Evolutionary conservation across 2,329 filamentous ascomycete species (phyloP).

Genomic region (Colletotrichum lindemuthianum): DNA sequence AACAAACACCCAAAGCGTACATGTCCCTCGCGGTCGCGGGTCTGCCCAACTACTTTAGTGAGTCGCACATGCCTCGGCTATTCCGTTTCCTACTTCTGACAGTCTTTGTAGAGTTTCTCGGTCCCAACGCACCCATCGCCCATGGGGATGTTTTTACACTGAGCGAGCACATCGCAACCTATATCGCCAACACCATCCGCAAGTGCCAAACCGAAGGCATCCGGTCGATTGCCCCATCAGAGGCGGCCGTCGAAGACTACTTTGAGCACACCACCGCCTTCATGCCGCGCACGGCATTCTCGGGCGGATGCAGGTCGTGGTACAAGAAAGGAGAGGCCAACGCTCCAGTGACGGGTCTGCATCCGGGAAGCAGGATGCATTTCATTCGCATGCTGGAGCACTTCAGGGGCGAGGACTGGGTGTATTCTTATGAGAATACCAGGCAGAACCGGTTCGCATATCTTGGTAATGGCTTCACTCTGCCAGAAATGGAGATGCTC

Average conservation of each 20-base stretch:
- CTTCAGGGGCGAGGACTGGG: slow-evolving; percentile 63
- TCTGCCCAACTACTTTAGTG: slow-evolving; percentile 67
- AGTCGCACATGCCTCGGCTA: slow-evolving; percentile 36
- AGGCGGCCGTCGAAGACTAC: slow-evolving; percentile 61
- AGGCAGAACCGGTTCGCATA: slow-evolving; percentile 59
- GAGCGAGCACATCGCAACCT: slow-evolving; percentile 61
- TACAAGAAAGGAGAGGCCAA: slow-evolving; percentile 57
- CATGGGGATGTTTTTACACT: slow-evolving; percentile 63
- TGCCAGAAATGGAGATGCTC: slow-evolving; percentile 47
- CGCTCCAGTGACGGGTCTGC: slow-evolving; percentile 59
- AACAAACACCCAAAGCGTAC: slow-evolving; percentile 58
- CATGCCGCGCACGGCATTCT: slow-evolving; percentile 65
- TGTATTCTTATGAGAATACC: slow-evolving; percentile 55
- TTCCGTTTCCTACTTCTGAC: slow-evolving; percentile 5
- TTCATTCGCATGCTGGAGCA: slow-evolving; percentile 63
- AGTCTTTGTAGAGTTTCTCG: slow-evolving; percentile 55
- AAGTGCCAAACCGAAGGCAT: slow-evolving; percentile 63
- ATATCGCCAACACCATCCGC: slow-evolving; percentile 58
- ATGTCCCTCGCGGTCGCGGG: slow-evolving; percentile 63
- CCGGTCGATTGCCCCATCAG: slow-evolving; percentile 55
- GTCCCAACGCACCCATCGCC: slow-evolving; percentile 61
- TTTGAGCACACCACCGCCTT: slow-evolving; percentile 58
- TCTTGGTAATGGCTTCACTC: slow-evolving; percentile 63
- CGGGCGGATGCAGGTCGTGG: slow-evolving; percentile 59
- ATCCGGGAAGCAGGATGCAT: slow-evolving; percentile 61